phyloP scores from a whole-genome alignment of 1,284 basidiomycete genomes.

The Ganoderma sinense region DNA sequence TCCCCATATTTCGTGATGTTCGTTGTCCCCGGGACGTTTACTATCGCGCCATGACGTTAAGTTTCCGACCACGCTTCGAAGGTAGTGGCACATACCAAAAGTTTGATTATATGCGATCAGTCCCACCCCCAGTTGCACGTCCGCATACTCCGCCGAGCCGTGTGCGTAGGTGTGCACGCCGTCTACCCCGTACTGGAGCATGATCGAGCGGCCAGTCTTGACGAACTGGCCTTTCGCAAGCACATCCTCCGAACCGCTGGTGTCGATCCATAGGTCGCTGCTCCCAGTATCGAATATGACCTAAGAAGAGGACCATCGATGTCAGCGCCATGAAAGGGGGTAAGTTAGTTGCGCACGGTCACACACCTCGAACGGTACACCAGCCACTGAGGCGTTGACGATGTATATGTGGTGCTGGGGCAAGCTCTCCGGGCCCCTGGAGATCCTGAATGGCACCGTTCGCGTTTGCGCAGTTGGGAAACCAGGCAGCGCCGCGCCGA shows the following conservation, averaged over 20 bases:
- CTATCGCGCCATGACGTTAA: background rate
- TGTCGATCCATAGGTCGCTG: slow-evolving; percentile 23
- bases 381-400: slow-evolving; percentile 11
- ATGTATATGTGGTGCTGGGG: slow-evolving; percentile 11
- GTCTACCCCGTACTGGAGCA: slow-evolving; percentile 16
- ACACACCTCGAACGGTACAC: slow-evolving; percentile 7
- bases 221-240: background rate
- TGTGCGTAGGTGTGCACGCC: slow-evolving; percentile 8
- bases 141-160: slow-evolving; percentile 14
- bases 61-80: no score
- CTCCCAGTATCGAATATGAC: slow-evolving; percentile 20
- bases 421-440: slow-evolving; percentile 1
- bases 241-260: background rate
- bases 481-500: background rate
- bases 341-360: background rate
- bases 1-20: background rate
- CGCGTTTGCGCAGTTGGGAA: background rate
- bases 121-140: slow-evolving; percentile 6
- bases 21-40: background rate
- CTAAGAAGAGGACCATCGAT: background rate
- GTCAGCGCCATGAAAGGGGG: background rate
- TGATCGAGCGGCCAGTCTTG: slow-evolving; percentile 1
- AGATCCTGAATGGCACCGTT: slow-evolving; percentile 12
- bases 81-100: slow-evolving; percentile 1
- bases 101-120: slow-evolving; percentile 4